phyloP scores from a whole-genome alignment of 192 early-diverging fungal genomes.

The Chytriomyces confervae region DNA sequence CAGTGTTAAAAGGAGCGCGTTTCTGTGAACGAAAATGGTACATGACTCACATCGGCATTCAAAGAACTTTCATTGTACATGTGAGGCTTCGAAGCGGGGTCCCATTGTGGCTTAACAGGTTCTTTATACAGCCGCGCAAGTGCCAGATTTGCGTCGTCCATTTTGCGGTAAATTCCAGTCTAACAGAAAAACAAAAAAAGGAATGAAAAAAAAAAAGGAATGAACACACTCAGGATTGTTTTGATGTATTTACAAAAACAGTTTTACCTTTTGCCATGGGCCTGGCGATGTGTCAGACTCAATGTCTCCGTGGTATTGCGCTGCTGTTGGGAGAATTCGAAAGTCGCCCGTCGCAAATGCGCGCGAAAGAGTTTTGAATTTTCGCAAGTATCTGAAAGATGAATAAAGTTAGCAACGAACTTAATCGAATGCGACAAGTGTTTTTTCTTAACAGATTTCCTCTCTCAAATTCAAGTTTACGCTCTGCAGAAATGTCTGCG shows the following conservation, averaged over 20 bases:
- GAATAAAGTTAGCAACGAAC: not conserved
- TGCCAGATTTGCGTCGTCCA: constrained; percentile 53
- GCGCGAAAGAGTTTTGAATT: constrained; percentile 64
- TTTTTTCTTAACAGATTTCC: constrained; percentile 49
- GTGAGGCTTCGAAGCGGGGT: constrained; percentile 29
- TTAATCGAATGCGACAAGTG: not conserved
- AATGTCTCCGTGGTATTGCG: not conserved
- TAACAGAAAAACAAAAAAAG: constrained; percentile 1
- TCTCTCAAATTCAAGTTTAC: constrained; percentile 54
- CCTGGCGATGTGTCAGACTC: constrained; percentile 38
- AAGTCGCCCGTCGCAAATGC: constrained; percentile 66
- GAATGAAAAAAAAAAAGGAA: not conserved
- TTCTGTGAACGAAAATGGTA: not conserved
- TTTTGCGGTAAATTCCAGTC: constrained; percentile 49
- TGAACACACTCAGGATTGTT: not conserved
- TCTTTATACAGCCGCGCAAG: constrained; percentile 54
- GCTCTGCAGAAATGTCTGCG: constrained; percentile 33
- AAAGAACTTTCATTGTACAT: not conserved
- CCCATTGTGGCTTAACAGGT: constrained; percentile 13
- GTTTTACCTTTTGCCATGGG: constrained; percentile 55
- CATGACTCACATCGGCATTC: not conserved
- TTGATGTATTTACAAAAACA: not conserved
- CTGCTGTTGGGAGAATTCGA: constrained; percentile 43
- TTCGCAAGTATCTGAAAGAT: constrained; percentile 49
- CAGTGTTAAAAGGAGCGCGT: not conserved